Evolutionary conservation across 371 early-diverging fungal genomes (phyloP).

Genomic region (Mucor indicus): DNA sequence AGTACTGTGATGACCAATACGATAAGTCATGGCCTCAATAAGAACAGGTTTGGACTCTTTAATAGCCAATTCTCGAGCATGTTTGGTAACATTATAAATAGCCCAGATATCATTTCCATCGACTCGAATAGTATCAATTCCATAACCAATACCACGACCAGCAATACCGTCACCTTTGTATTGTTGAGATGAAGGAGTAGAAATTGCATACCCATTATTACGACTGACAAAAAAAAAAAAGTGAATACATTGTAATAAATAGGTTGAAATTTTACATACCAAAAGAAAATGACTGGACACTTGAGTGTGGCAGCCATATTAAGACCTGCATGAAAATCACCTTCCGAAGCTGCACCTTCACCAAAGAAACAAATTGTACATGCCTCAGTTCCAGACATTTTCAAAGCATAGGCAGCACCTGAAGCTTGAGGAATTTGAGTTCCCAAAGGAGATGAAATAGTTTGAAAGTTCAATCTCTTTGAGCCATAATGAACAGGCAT

Average conservation of each 20-base stretch:
- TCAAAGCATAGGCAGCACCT: conserved; percentile 95
- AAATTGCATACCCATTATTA: conserved; percentile 98
- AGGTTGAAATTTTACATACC: conserved; percentile 64
- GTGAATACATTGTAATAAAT: not conserved
- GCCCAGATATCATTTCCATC: conserved; percentile 98
- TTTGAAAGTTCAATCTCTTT: conserved; percentile 83
- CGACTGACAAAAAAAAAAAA: conserved; percentile 53
- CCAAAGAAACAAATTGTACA: conserved; percentile 94
- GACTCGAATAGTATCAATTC: conserved; percentile 95
- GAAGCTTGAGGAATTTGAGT: conserved; percentile 99
- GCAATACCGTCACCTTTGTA: conserved; percentile 97
- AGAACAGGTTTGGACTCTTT: conserved; percentile 84
- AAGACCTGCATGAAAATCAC: conserved; percentile 96
- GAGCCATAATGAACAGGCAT: conserved; percentile 98
- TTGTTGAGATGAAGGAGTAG: conserved; percentile 93
- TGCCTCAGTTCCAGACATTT: conserved; percentile 72
- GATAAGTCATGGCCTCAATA: conserved; percentile 97
- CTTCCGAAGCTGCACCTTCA: conserved; percentile 97
- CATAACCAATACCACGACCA: conserved; percentile 91
- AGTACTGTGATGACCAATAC: conserved; percentile 95
- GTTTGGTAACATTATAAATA: conserved; percentile 88
- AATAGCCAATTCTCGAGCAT: conserved; percentile 80
- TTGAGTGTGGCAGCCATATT: conserved; percentile 95
- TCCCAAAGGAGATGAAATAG: conserved; percentile 95
- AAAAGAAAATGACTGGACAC: conserved; percentile 92